phyloP scores from a whole-genome alignment of 805 yeast genomes.

The Priceomyces medius region DNA sequence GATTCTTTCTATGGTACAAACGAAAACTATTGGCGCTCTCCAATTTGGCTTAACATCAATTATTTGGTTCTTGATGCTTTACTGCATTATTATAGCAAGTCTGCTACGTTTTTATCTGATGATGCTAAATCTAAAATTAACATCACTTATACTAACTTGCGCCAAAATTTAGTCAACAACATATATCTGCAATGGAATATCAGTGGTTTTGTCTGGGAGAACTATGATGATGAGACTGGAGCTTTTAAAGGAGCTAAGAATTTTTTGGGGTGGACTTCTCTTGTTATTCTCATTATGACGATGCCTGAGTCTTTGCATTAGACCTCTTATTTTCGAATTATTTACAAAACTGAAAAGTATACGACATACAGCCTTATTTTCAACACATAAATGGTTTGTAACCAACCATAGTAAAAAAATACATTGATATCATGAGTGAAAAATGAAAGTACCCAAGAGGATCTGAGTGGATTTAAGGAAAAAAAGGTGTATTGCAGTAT shows the following conservation, averaged over 20 bases:
- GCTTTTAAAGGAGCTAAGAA: slow-evolving; percentile 78
- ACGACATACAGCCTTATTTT: too few relatives aligned
- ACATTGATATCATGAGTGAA: too few relatives aligned
- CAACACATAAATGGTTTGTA: too few relatives aligned
- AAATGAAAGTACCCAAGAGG: too few relatives aligned
- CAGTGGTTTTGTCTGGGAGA: slow-evolving; percentile 89
- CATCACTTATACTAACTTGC: slow-evolving; percentile 52
- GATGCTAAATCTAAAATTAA: slow-evolving; percentile 36
- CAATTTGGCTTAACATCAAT: slow-evolving; percentile 90
- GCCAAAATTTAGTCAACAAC: slow-evolving; percentile 67
- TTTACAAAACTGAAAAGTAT: too few relatives aligned
- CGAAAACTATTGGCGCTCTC: slow-evolving; percentile 96
- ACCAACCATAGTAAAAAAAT: too few relatives aligned
- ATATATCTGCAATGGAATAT: slow-evolving; percentile 65
- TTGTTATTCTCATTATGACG: slow-evolving; percentile 76
- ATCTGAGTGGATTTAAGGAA: too few relatives aligned
- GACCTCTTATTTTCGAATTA: neutral
- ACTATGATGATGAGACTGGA: slow-evolving; percentile 79
- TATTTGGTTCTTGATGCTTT: slow-evolving; percentile 75
- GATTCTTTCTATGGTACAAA: slow-evolving; percentile 68
- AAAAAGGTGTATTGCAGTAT: too few relatives aligned
- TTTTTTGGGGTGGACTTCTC: slow-evolving; percentile 92
- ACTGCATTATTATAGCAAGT: slow-evolving; percentile 46
- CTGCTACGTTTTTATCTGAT: slow-evolving; percentile 29
- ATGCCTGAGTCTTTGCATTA: slow-evolving; percentile 58